These are phyloP conservation scores for Rhododendron griersonianum DNA, from an alignment of 148 eudicot genomes.

Conservation along the genomic window DNA sequence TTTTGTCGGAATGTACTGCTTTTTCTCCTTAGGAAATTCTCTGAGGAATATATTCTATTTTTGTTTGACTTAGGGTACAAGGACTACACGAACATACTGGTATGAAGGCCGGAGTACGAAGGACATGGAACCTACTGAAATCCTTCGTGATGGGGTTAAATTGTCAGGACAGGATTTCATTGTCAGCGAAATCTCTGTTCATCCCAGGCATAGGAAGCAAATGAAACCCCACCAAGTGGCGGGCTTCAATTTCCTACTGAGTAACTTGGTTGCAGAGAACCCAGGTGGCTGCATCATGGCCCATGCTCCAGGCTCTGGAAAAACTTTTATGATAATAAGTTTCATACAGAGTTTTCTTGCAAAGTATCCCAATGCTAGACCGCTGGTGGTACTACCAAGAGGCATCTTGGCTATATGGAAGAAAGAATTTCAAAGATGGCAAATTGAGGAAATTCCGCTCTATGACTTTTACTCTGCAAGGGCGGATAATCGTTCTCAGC, in stretches of 20 bases:
- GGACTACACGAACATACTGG: conserved; percentile 44
- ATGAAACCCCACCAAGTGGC: conserved; percentile 95
- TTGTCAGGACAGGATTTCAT: conserved; percentile 41
- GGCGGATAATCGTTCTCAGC: conserved; percentile 73
- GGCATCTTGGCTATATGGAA: conserved; percentile 85
- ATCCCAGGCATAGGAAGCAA: conserved; percentile 80
- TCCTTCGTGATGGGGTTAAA: conserved; percentile 32
- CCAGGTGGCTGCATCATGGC: conserved; percentile 97
- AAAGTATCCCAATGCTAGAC: conserved; percentile 69
- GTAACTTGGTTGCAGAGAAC: conserved; percentile 67
- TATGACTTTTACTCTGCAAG: conserved; percentile 77
- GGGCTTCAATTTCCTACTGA: conserved; percentile 76
- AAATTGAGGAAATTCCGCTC: conserved; percentile 77
- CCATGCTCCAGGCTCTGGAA: conserved; percentile 97
- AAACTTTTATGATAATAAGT: conserved; percentile 92
- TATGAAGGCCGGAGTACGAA: conserved; percentile 41
- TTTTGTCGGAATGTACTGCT: not conserved
- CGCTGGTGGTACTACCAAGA: conserved; percentile 80
- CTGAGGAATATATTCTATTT: not conserved
- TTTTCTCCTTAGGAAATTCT: not conserved
- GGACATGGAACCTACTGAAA: conserved; percentile 33
- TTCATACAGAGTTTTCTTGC: conserved; percentile 90
- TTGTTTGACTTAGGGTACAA: conserved; percentile 41
- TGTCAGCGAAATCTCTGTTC: conserved; percentile 53
- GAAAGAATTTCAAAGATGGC: conserved; percentile 83